Evolutionary conservation across 176 grass and related monocot genomes (phyloP).

Genomic region (Olyra latifolia): DNA sequence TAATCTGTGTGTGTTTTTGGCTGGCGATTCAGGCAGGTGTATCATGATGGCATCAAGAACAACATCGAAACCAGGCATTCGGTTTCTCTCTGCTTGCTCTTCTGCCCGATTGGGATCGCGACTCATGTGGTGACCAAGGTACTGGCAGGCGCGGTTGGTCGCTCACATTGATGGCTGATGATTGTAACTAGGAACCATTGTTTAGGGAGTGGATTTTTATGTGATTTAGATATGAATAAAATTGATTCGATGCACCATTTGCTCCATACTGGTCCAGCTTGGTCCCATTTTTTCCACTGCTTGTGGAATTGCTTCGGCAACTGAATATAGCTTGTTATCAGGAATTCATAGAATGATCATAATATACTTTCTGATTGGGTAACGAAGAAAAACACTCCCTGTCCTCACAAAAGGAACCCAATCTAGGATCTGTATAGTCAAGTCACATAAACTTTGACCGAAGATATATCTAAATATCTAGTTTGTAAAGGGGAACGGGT

Average conservation of each 20-base stretch:
- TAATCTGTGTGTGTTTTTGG: not conserved
- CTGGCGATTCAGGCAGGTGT: slow-evolving; percentile 76
- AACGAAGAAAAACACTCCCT: not conserved
- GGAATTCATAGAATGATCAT: not conserved
- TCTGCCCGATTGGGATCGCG: slow-evolving; percentile 82
- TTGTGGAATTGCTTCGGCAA: not conserved
- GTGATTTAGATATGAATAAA: slow-evolving; percentile 42
- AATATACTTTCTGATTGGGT: not conserved
- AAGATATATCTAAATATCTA: too few relatives aligned
- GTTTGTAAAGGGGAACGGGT: too few relatives aligned
- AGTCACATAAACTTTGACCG: too few relatives aligned
- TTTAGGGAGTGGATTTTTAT: slow-evolving; percentile 27
- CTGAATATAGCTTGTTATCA: not conserved
- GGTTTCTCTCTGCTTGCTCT: slow-evolving; percentile 80
- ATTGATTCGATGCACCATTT: slow-evolving; percentile 16
- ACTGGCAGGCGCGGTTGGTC: slow-evolving; percentile 34
- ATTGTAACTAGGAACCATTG: slow-evolving; percentile 24
- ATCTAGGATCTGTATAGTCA: too few relatives aligned
- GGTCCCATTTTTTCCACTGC: too few relatives aligned
- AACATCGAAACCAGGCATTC: slow-evolving; percentile 89
- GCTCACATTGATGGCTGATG: slow-evolving; percentile 43
- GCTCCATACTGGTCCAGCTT: not conserved
- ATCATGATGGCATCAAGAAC: slow-evolving; percentile 87
- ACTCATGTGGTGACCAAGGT: slow-evolving; percentile 69
- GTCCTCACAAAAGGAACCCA: too few relatives aligned